Conservation (phyloP, 2,329 filamentous ascomycete species). For the Penicillium expansum region DNA sequence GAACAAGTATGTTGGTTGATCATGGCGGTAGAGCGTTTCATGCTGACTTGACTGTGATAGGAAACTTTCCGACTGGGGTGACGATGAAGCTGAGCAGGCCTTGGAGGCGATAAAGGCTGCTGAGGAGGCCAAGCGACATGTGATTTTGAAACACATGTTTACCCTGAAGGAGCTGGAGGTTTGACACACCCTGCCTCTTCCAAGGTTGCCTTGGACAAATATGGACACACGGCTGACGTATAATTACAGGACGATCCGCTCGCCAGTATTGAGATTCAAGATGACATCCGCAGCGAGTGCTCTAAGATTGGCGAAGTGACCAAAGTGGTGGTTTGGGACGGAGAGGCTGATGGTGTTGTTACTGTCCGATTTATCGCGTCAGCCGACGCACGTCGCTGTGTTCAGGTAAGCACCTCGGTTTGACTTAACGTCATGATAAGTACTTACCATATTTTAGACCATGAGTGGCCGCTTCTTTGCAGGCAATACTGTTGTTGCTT, state of each 20-base stretch:
- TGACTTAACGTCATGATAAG: background rate
- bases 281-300: slow-evolving; percentile 90
- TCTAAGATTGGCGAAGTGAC: slow-evolving; percentile 82
- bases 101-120: background rate
- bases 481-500: slow-evolving; percentile 68
- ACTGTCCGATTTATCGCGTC: slow-evolving; percentile 76
- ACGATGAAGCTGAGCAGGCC: slow-evolving; percentile 60
- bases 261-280: slow-evolving; percentile 84
- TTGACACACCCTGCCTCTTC: background rate
- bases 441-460: slow-evolving; percentile 37
- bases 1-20: slow-evolving; percentile 52
- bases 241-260: slow-evolving; percentile 65
- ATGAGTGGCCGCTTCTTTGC: slow-evolving; percentile 82
- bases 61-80: slow-evolving; percentile 91
- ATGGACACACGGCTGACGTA: slow-evolving; percentile 17
- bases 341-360: slow-evolving; percentile 78
- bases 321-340: slow-evolving; percentile 86
- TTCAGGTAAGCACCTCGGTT: slow-evolving; percentile 44
- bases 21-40: background rate
- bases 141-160: slow-evolving; percentile 92
- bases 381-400: slow-evolving; percentile 69
- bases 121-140: slow-evolving; percentile 45
- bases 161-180: slow-evolving; percentile 74
- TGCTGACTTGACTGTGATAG: slow-evolving; percentile 46
- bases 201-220: background rate